Evolutionary conservation across 164 flowering plant species (phyloP), one percentile per base, ranked within the genome.

Genomic region (Stephania japonica): DNA sequence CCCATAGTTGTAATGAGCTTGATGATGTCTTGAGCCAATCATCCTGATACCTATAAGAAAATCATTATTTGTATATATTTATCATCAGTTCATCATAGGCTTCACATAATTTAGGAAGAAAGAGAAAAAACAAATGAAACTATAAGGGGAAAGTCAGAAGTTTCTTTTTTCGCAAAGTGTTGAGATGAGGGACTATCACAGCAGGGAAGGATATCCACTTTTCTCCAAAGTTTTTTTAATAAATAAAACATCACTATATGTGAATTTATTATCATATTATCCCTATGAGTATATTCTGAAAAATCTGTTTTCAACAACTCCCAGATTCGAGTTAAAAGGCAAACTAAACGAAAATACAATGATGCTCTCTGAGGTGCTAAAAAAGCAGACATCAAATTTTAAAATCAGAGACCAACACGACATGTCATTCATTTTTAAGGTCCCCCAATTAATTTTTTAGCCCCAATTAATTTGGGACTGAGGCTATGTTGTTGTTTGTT

Each of bases 21-120:
- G 94, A 83, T 23, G 98, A 91, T 71, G 93, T 86, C 84, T 96
- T 96, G 8, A 96, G 95, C 99, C 99, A 96, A 87, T 96, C 99
- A 85, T 96, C 99, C 87, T 96, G 99, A 77, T 96, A 96, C 84
- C 99, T 96, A 77, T 78, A 50, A 68, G 59, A 76, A 73, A 75
- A 74, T 8, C 61, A 73, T 26, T 67, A 69, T 23, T 68, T 69
- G 47, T 32, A 47, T 14, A 9, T 65, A 59, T 59, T 59, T 19
- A 59, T 19, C 10, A 59, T 59, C 6, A 23, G 7, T 19, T 19
- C 10, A 59, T 59, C 6, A 23, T 21, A 23, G 25, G 24, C 16
- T 23, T 14, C 7, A 44, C 23, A 73, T 66, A 11, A 56, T 24
- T 42, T 24, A 68, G 59, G 71, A 7, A 59, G 24, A 23, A 0